Percentiles rank a stretch among this genome's conserved stretches.
These are phyloP conservation scores for Metschnikowia shivogae DNA, from an alignment of 805 yeast species.

Conservation along the genomic window DNA sequence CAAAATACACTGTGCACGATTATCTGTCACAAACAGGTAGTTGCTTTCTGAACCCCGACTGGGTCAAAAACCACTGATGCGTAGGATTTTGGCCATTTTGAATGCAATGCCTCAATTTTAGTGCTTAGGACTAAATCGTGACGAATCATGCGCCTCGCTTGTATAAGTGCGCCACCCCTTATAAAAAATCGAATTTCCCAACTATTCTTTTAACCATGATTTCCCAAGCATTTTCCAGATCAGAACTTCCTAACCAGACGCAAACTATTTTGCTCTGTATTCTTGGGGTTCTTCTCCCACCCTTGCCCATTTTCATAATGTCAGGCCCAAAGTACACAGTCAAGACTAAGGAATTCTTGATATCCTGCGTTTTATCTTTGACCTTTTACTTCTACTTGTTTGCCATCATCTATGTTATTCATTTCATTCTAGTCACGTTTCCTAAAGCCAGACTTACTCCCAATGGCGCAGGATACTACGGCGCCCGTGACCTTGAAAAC, in stretches of 20 bases:
- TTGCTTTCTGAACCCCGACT: too few species aligned
- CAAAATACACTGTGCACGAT: too few species aligned
- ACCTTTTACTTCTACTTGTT: conserved; percentile 24
- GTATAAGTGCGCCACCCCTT: not conserved
- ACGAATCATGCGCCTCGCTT: too few species aligned
- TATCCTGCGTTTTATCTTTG: conserved; percentile 27
- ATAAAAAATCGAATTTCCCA: too few species aligned
- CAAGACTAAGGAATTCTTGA: conserved; percentile 31
- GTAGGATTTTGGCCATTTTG: too few species aligned
- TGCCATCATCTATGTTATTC: conserved; percentile 31
- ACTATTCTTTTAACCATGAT: conserved; percentile 1
- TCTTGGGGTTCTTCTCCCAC: conserved; percentile 34
- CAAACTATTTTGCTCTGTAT: conserved; percentile 27
- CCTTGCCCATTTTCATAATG: conserved; percentile 34
- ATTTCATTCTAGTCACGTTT: conserved; percentile 24
- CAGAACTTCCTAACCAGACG: conserved; percentile 11
- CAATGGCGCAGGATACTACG: conserved; percentile 1
- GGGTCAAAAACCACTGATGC: too few species aligned
- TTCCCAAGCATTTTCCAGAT: conserved; percentile 11
- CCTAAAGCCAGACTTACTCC: conserved; percentile 12
- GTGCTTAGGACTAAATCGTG: too few species aligned
- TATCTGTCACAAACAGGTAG: too few species aligned
- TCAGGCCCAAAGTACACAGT: conserved; percentile 25
- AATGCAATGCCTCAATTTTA: too few species aligned
- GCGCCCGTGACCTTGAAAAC: not conserved